These are phyloP conservation scores for Primulina tabacum DNA, from an alignment of 257 asterid genomes.

Conservation along the genomic window DNA sequence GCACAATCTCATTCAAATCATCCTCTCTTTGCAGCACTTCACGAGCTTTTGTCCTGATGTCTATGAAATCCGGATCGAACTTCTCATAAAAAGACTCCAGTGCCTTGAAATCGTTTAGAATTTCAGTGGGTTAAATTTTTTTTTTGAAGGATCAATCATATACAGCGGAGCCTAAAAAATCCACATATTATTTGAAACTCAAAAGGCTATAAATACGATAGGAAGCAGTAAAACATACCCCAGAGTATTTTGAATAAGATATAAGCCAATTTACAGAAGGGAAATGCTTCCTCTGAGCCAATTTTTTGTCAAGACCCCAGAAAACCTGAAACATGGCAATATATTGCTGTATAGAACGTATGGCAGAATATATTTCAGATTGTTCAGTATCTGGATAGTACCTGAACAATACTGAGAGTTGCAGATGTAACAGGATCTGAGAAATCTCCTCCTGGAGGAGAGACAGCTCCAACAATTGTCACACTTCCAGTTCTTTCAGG, in stretches of 20 bases:
- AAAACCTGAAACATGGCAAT: constrained; percentile 61
- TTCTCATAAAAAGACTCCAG: constrained; percentile 94
- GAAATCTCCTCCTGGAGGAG: constrained; percentile 99
- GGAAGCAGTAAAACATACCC: constrained; percentile 39
- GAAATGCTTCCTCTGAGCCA: constrained; percentile 96
- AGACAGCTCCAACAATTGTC: constrained; percentile 98
- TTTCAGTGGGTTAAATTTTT: constrained; percentile 19
- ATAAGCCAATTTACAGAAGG: constrained; percentile 99
- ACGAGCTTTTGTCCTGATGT: constrained; percentile 98
- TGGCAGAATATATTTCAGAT: constrained; percentile 20
- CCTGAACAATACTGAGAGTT: constrained; percentile 99
- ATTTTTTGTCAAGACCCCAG: constrained; percentile 99
- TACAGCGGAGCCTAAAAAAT: not conserved
- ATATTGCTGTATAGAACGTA: constrained; percentile 21
- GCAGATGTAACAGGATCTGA: constrained; percentile 99
- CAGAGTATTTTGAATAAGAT: constrained; percentile 93
- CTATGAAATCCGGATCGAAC: constrained; percentile 90
- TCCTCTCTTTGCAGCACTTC: constrained; percentile 99
- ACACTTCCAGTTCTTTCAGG: constrained; percentile 99
- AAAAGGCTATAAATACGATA: not conserved
- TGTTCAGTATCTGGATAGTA: constrained; percentile 23
- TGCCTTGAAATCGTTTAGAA: constrained; percentile 49
- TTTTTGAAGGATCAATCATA: not conserved
- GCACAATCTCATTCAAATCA: constrained; percentile 75
- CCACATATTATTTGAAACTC: not conserved